Base-by-base conservation (phyloP, 495 filamentous ascomycete species). In the Annulohypoxylon moriforme region DNA sequence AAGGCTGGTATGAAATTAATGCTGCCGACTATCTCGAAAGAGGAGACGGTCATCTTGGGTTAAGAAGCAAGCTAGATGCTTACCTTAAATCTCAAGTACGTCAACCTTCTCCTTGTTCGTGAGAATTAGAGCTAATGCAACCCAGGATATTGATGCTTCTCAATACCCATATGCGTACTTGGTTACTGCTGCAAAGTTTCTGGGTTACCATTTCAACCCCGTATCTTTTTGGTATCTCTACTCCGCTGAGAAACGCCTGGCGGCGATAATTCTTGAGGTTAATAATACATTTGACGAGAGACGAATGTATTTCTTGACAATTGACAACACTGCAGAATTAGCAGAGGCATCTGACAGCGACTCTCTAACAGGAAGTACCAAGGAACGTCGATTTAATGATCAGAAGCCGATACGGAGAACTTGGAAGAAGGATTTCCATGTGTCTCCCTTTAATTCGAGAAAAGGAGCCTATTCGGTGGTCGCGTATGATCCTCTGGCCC, bases 181-280 rank as follows among this genome's bases (percentile, higher is more conserved):
- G 40, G 79, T 91, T 29, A 90, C 90, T 13, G 89, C 91, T 5
- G 88, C 92, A 11, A 83, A 84, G 25, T 91, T 93, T 65, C 77
- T 92, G 4, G 89, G 90, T 14, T 92, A 91, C 75, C 87, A 87
- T 14, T 92, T 92, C 78, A 93, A 92, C 70, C 91, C 91, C 0
- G 90, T 93, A 13, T 93, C 89, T 8, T 92, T 93, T 78, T 95
- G 92, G 89, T 93, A 94, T 68, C 82, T 95, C 7, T 94, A 95
- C 74, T 85, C 85, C 20, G 67, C 80, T 5, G 72, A 86, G 3
- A 82, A 85, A 56, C 79, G 84, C n/a, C 83, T 95, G 29, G 83
- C 85, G 44, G 87, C 88, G 25, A 86, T 93, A 77, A 86, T 95
- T 36, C 69, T 93, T 14, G 92, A 94, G 73, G 90, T 94, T 44